Evolutionary conservation across 2,329 filamentous ascomycete genomes (phyloP).

Genomic region (Cercospora canescens): DNA sequence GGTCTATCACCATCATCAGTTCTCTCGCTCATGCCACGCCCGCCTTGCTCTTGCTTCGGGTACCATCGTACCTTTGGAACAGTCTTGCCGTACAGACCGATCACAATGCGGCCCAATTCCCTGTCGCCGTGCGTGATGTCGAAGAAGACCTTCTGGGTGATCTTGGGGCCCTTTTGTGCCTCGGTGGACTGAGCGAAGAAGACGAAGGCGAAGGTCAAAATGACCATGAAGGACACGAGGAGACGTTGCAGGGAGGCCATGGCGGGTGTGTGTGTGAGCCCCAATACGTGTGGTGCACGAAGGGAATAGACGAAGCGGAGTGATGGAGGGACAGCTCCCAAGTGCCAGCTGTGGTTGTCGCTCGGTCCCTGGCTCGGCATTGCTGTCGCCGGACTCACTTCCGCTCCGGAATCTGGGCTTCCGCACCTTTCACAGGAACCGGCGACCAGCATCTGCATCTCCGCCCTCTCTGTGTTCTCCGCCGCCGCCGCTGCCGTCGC

Average conservation of each 20-base stretch:
- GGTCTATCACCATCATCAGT: conserved; percentile 46
- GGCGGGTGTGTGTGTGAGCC: conserved; percentile 39
- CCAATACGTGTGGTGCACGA: background rate
- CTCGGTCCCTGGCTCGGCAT: background rate
- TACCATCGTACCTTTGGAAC: conserved; percentile 63
- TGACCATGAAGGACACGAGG: conserved; percentile 70
- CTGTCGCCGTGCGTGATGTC: conserved; percentile 78
- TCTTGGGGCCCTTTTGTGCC: conserved; percentile 72
- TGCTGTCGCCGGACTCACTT: background rate
- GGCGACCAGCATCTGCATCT: background rate
- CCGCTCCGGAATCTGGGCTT: background rate
- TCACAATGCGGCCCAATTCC: conserved; percentile 70
- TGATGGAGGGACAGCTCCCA: conserved; percentile 1
- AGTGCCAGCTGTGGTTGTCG: conserved; percentile 11
- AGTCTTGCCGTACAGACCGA: conserved; percentile 85
- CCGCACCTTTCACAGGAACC: background rate
- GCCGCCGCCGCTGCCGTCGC: background rate
- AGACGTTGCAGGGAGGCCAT: conserved; percentile 77
- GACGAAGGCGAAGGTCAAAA: conserved; percentile 72
- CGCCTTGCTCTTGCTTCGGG: background rate
- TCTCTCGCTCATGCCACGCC: background rate
- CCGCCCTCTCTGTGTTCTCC: background rate
- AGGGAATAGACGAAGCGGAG: background rate
- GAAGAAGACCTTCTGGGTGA: conserved; percentile 67
- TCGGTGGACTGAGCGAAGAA: conserved; percentile 74